Percentiles rank a stretch among this genome's conserved stretches.
Conservation (phyloP, 2,329 filamentous ascomycete species). For the Malbranchea cinnamomea region DNA sequence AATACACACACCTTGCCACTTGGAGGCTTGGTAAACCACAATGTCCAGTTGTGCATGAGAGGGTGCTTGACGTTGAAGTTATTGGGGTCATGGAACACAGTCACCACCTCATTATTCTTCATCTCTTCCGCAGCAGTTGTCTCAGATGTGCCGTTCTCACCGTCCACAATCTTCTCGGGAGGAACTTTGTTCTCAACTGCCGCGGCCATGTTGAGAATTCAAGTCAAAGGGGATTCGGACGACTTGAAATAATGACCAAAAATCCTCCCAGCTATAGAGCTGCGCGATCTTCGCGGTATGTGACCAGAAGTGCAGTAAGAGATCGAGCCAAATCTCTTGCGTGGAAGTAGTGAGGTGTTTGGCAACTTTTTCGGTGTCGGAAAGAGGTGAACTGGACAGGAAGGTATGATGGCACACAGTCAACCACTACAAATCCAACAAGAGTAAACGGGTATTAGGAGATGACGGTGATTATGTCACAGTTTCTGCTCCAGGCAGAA, state of each 20-base stretch:
- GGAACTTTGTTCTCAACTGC: constrained; percentile 20
- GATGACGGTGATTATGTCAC: too few species aligned
- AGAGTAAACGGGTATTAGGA: too few species aligned
- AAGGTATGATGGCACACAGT: constrained; percentile 6
- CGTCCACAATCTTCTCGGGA: constrained; percentile 24
- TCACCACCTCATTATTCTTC: constrained; percentile 51
- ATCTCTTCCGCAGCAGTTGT: constrained; percentile 31
- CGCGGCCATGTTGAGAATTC: constrained; percentile 23
- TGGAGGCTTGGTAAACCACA: constrained; percentile 98
- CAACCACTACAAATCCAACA: too few species aligned
- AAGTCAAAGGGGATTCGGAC: constrained; percentile 7
- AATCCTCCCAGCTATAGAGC: too few species aligned
- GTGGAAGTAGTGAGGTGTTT: too few species aligned
- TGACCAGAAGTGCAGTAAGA: too few species aligned
- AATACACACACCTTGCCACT: constrained; percentile 68
- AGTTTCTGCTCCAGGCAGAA: constrained; percentile 13
- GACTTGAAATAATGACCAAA: too few species aligned
- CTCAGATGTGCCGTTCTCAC: constrained; percentile 41
- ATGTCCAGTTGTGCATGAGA: constrained; percentile 91
- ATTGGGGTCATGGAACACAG: constrained; percentile 94
- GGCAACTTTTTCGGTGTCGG: too few species aligned
- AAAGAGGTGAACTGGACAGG: too few species aligned
- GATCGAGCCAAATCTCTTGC: too few species aligned
- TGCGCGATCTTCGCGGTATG: too few species aligned
- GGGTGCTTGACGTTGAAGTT: constrained; percentile 99